Percentiles rank a stretch among this genome's conserved stretches.
phyloP scores from a whole-genome alignment of 163 green algal species.

The Scenedesmus sp. region DNA sequence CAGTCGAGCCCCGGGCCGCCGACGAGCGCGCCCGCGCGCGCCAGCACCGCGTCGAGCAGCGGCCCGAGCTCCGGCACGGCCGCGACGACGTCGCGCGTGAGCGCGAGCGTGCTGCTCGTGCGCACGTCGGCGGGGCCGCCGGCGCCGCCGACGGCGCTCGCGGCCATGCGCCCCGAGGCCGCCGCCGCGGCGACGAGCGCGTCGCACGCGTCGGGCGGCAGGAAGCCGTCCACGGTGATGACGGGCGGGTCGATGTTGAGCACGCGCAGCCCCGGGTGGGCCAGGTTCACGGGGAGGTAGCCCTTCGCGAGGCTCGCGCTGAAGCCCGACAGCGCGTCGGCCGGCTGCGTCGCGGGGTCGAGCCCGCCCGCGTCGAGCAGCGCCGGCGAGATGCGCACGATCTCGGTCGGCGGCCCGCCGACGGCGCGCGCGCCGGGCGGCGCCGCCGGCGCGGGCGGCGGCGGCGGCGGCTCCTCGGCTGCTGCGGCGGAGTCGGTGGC shows the following conservation, averaged over 20 bases:
- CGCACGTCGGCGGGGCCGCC: slow-evolving; percentile 20
- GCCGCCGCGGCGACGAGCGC: slow-evolving; percentile 13
- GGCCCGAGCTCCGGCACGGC: slow-evolving; percentile 8
- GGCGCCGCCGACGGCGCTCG: not conserved
- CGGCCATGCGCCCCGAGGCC: slow-evolving; percentile 25
- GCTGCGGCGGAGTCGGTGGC: too few species aligned
- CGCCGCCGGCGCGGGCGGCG: too few species aligned
- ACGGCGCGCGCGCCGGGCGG: too few species aligned
- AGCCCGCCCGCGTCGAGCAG: slow-evolving; percentile 26
- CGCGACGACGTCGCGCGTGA: slow-evolving; percentile 25
- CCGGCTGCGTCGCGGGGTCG: slow-evolving; percentile 3
- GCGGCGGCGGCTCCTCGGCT: too few species aligned
- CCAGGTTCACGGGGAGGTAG: slow-evolving; percentile 29
- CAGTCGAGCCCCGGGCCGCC: slow-evolving; percentile 11
- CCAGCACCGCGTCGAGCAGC: slow-evolving; percentile 31
- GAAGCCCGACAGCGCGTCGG: slow-evolving; percentile 9
- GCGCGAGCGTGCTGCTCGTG: slow-evolving; percentile 37
- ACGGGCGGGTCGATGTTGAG: slow-evolving; percentile 43
- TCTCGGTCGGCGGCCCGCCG: slow-evolving; percentile 18
- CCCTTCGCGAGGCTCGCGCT: slow-evolving; percentile 7
- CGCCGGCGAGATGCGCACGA: slow-evolving; percentile 30
- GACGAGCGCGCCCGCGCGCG: slow-evolving; percentile 8
- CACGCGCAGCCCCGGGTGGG: slow-evolving; percentile 18
- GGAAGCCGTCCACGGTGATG: slow-evolving; percentile 33
- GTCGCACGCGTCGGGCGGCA: slow-evolving; percentile 19